A percentile compares a stretch with the other conserved stretches of the same genome.
phyloP scores from a whole-genome alignment of 306 rosid genomes.

The Cicer yamashitae region DNA sequence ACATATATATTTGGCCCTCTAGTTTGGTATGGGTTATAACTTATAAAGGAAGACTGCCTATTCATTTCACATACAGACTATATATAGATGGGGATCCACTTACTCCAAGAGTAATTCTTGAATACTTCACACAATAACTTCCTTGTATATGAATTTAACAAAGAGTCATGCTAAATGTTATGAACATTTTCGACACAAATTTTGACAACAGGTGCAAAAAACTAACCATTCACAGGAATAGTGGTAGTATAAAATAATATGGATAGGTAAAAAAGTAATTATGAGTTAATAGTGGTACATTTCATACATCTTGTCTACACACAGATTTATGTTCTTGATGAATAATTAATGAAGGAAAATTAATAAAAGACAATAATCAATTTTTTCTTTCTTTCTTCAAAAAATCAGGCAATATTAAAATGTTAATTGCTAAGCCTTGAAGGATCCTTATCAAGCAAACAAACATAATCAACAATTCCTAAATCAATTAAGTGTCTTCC shows the following conservation, averaged over 20 bases:
- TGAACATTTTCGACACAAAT: too few species aligned
- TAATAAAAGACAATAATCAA: neutral
- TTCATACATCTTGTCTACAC: neutral
- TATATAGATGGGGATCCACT: neutral
- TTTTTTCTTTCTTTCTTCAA: conserved; percentile 18
- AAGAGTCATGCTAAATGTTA: neutral
- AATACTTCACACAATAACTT: neutral
- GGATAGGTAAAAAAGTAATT: too few species aligned
- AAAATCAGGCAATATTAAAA: conserved; percentile 25
- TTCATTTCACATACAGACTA: neutral
- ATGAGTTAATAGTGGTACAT: too few species aligned
- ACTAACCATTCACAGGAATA: too few species aligned
- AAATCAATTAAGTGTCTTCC: conserved; percentile 40
- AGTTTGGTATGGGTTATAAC: neutral
- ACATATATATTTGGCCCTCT: conserved; percentile 11
- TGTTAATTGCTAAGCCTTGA: conserved; percentile 24
- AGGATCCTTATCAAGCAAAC: conserved; percentile 42
- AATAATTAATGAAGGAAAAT: conserved; percentile 7
- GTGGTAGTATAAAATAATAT: too few species aligned
- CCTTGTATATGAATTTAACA: neutral
- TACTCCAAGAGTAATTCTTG: neutral
- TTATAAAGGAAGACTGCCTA: neutral
- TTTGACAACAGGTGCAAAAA: too few species aligned
- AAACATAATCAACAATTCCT: conserved; percentile 43
- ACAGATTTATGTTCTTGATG: conserved; percentile 11